Evolutionary conservation across 441 rosid genomes (phyloP).

Genomic region (Pelargonium cotyledonis): DNA sequence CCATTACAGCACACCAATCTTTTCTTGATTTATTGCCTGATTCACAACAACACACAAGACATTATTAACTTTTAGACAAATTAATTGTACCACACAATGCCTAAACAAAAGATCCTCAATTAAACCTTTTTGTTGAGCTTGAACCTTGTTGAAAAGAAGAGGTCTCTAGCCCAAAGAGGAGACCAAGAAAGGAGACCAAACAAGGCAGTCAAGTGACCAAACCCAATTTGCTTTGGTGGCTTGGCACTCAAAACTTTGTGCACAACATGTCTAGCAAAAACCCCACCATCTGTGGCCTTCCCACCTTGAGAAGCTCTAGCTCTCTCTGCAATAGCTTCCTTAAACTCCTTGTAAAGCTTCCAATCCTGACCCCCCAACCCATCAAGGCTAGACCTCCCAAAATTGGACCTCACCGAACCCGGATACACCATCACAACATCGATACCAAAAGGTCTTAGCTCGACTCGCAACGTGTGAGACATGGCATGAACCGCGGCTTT

Average conservation of each 20-base stretch:
- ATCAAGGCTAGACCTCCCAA: constrained; percentile 33
- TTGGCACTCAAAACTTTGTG: constrained; percentile 39
- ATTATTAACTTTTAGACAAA: too few relatives aligned
- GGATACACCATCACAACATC: constrained; percentile 43
- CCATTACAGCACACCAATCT: too few relatives aligned
- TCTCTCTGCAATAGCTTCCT: constrained; percentile 45
- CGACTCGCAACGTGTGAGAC: constrained; percentile 40
- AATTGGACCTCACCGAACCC: constrained; percentile 47
- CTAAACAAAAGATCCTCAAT: neutral
- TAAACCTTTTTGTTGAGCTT: constrained; percentile 25
- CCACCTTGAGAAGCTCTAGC: constrained; percentile 45
- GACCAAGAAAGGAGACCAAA: constrained; percentile 47
- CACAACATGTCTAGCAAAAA: constrained; percentile 52
- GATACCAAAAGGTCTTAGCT: constrained; percentile 49
- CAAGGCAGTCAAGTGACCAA: constrained; percentile 52
- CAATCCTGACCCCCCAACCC: constrained; percentile 33
- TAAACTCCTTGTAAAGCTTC: constrained; percentile 43
- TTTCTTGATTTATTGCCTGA: too few relatives aligned
- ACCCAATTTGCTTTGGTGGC: constrained; percentile 48
- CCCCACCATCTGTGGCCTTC: constrained; percentile 33
- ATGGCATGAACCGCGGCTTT: constrained; percentile 58
- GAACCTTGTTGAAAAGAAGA: constrained; percentile 39
- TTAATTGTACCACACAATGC: too few relatives aligned
- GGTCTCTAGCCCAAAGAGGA: constrained; percentile 51
- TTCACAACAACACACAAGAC: too few relatives aligned